Evolutionary conservation across 495 filamentous ascomycete genomes (phyloP), one percentile per base, ranked within the genome.

Genomic region (Beverwykella pulmonaria): DNA sequence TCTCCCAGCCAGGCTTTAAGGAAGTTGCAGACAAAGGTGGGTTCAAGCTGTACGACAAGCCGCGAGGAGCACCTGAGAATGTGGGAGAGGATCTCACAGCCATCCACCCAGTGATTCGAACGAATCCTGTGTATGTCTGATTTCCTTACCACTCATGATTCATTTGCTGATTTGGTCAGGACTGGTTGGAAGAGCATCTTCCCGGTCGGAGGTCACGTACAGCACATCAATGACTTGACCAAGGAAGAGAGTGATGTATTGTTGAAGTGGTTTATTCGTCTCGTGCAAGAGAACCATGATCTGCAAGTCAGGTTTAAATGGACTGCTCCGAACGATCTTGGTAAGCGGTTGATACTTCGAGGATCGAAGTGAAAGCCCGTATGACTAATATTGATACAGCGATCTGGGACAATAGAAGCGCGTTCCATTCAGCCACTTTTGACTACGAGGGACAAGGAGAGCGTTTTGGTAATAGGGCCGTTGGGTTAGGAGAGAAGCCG

Each of bases 171-270:
- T 34, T 34, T 4, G 12, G 12, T 34, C 12, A 34, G 30, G 0
- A 90, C 88, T 0, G 89, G 90, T 0, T 91, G 89, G 88, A 89
- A 89, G 73, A 82, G 78, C 7, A 77, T 92, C 8, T 91, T 86
- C 67, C 86, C 83, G 0, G 80, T 87, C 19, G 86, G 86, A 39
- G 79, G 78, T 5, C 86, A 88, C 75, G 79, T 84, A 3, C 73
- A 82, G 67, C 73, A 79, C 20, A 87, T 92, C 75, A 83, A 91
- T 72, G 89, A 82, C 12, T 69, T 92, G 39, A 79, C 80, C 0
- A 80, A 84, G 15, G 77, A 82, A n/a, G 90, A 92, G 89, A 92
- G 81, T 56, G 74, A 80, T 20, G 69, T 80, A 48, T 76, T 92
- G 32, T 76, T 90, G 15, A 71, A 83, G 17, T 86, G 82, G 82